phyloP scores from a whole-genome alignment of 768 basidiomycete species.

The Trametes cingulata region DNA sequence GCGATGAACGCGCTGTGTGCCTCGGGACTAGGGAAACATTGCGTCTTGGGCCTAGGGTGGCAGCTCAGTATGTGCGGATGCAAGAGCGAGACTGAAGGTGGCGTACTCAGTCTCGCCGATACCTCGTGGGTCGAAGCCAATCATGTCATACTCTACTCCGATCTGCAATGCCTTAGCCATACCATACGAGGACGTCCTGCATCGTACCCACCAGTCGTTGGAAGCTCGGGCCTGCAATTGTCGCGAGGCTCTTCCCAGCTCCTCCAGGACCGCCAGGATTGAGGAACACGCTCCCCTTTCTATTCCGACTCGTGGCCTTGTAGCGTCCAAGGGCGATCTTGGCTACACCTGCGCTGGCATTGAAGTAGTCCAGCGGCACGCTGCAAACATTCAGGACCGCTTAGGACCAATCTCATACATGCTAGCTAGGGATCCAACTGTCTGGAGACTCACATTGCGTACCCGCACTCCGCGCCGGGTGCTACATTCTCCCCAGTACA shows the following conservation, averaged over 20 bases:
- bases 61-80: background rate
- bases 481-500: no score
- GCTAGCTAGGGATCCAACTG: no score
- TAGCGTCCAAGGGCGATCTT: conserved; percentile 34
- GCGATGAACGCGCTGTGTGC: conserved; percentile 28
- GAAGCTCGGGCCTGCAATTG: conserved; percentile 7
- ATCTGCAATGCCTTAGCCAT: conserved; percentile 10
- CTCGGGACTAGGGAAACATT: conserved; percentile 29
- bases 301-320: conserved; percentile 26
- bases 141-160: conserved; percentile 30
- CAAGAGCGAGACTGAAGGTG: no score
- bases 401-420: no score
- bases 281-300: conserved; percentile 34
- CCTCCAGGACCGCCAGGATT: conserved; percentile 38
- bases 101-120: conserved; percentile 35
- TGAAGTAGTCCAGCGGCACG: conserved; percentile 37
- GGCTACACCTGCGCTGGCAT: conserved; percentile 30
- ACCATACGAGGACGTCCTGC: background rate
- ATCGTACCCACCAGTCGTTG: conserved; percentile 16
- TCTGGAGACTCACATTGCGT: no score
- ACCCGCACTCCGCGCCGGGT: no score
- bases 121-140: conserved; percentile 36
- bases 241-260: conserved; percentile 22
- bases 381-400: conserved; percentile 11
- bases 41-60: conserved; percentile 26